Evolutionary conservation across 441 rosid species (phyloP), one percentile per base, ranked within the genome.

Genomic region (Kokia cookei): DNA sequence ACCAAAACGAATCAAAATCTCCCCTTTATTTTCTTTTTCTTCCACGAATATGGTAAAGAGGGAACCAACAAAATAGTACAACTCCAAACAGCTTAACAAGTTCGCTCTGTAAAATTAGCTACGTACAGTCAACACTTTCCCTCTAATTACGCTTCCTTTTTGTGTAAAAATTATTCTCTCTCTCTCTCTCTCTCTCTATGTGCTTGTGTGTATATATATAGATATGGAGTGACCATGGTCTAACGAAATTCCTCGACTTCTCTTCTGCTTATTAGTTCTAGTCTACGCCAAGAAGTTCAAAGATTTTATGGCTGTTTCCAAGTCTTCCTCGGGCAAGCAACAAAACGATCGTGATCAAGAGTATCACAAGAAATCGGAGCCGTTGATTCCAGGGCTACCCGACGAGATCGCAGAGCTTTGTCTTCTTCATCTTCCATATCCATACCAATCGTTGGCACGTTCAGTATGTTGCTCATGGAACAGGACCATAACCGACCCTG

Each of bases 381-480:
- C 86, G n/a, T 79, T 89, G 82, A 86, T 91, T 71, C 94, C 94
- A 37, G 93, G 91, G 24, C 75, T 91, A 48, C 92, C 93, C 2
- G 86, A 88, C 74, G 96, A 91, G 70, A 82, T 91, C 55, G 84
- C 87, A 0, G 88, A 88, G 86, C 82, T 80, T 3, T 91, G 94
- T 77, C 91, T 91, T 42, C 88, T 88, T 65, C 80, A 80, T 73
- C 84, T 91, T 43, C 94, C 90, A 0, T 91, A 87, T 54, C 94
- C 96, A 3, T 84, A 86, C 71, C 90, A 84, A 69, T 74, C 86
- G 67, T 82, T 85, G 71, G 82, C 73, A 2, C 90, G 90, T 63
- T 83, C 88, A 7, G 94, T 91, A 73, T 89, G 89, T 11, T 86
- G 85, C 76, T 85, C 92, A 0, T 91, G 96, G 96, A 89, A 89